Base-by-base conservation (phyloP, 306 rosid genomes). In the Hippophae tibetana region DNA sequence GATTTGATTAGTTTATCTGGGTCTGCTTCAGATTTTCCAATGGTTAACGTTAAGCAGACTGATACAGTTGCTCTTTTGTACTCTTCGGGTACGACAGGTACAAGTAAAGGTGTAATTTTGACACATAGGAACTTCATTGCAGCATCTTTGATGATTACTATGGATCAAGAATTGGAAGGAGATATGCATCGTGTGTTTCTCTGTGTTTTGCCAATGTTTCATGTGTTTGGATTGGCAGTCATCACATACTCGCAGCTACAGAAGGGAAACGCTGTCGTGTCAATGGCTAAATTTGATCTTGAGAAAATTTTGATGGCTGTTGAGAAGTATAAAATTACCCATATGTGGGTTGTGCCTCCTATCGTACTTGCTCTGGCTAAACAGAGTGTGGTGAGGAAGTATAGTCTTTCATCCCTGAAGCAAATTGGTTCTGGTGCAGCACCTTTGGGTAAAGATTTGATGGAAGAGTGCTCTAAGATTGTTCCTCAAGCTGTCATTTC, bases 31-130 rank as follows among this genome's bases (percentile, higher is more conserved):
- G 86, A 83, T 13, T 82, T 92, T 3, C 96, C 95, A 7, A 6
- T 12, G 0, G 57, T 44, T 0, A 31, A 54, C 0, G 48, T 87
- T 2, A 74, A 69, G 47, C 98, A 80, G 69, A 76, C 42, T 7
- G 98, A 92, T 23, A 81, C 86, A 8, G 98, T 96, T 46, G 84
- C 55, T 54, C 78, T 92, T 44, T 46, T 92, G 69, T 92, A 92
- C 68, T 92, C 98, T 0, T 90, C 96, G 0, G 98, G 98, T 0
- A 90, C 98, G 4, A 90, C 95, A 1, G 96, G 98, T 0, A 45
- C 70, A 5, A 85, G 96, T 76, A 90, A 90, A 72, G 98, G 98
- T 7, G 98, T 85, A 45, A 51, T 87, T 48, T 66, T 90, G 13
- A 77, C 87, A 6, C 96, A 92, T 43, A 46, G 61, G 64, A 92